phyloP scores from a whole-genome alignment of 129 eudicot genomes.

The Escallonia herrerae region DNA sequence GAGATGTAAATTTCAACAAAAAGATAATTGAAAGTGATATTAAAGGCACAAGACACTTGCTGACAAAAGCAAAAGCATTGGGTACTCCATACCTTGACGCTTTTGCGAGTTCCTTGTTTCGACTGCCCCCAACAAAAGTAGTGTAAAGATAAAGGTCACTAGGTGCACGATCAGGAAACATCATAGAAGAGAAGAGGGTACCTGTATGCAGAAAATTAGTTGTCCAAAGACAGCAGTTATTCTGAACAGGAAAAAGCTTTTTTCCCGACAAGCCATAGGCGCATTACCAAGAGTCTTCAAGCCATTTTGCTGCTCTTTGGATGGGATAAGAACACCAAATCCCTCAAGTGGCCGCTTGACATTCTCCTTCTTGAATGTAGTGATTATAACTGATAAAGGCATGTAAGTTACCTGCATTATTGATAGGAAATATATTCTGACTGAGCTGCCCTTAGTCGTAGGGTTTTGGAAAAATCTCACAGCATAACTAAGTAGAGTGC shows the following conservation, averaged over 20 bases:
- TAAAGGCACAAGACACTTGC: neutral
- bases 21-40: neutral
- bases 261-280: conserved; percentile 5
- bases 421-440: neutral
- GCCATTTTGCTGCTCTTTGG: conserved; percentile 88
- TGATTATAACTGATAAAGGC: conserved; percentile 81
- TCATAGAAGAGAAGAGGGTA: conserved; percentile 92
- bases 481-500: no score
- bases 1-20: neutral
- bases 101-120: conserved; percentile 84
- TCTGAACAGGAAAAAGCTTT: neutral
- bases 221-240: neutral
- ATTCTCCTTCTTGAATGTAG: conserved; percentile 78
- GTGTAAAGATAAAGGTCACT: conserved; percentile 74
- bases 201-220: conserved; percentile 44
- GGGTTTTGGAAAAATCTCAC: no score
- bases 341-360: conserved; percentile 91
- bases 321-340: conserved; percentile 93
- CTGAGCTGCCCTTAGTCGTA: no score
- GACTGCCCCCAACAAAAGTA: conserved; percentile 94
- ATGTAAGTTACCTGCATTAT: conserved; percentile 70
- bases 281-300: conserved; percentile 78
- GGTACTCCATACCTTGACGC: conserved; percentile 60
- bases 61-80: neutral
- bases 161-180: conserved; percentile 96